These are phyloP conservation scores for Coemansia sp. DNA, from an alignment of 192 early-diverging fungal species.

Conservation along the genomic window DNA sequence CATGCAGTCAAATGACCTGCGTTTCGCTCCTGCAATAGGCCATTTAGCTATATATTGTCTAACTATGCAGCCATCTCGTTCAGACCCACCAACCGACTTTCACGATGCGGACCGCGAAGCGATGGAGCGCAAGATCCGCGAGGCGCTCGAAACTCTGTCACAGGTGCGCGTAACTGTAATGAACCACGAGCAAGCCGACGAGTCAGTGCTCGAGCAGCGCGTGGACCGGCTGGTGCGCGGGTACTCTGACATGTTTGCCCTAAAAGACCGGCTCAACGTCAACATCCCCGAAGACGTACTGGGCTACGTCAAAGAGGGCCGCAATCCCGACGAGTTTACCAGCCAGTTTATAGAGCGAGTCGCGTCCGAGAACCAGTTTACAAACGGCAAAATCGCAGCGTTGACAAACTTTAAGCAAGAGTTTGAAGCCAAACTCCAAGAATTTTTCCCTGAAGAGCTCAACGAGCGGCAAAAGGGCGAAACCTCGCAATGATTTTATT, in stretches of 20 bases:
- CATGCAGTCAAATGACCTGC: neutral
- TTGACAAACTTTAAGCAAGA: slow-evolving; percentile 50
- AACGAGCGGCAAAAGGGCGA: slow-evolving; percentile 13
- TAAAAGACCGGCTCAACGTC: slow-evolving; percentile 36
- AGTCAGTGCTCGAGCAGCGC: slow-evolving; percentile 42
- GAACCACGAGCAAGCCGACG: slow-evolving; percentile 49
- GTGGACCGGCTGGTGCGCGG: slow-evolving; percentile 41
- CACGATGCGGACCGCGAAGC: slow-evolving; percentile 29
- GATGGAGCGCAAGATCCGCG: slow-evolving; percentile 40
- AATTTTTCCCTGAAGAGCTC: slow-evolving; percentile 47
- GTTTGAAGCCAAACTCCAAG: slow-evolving; percentile 40
- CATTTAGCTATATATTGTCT: neutral
- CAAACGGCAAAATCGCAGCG: slow-evolving; percentile 51
- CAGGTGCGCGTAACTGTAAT: slow-evolving; percentile 41
- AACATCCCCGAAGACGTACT: slow-evolving; percentile 45
- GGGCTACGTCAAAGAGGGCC: slow-evolving; percentile 38
- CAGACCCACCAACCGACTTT: slow-evolving; percentile 17
- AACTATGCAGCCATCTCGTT: slow-evolving; percentile 14
- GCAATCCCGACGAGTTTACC: slow-evolving; percentile 55
- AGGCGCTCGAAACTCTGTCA: slow-evolving; percentile 45
- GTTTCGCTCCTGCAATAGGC: neutral
- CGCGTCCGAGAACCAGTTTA: slow-evolving; percentile 54
- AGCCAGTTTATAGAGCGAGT: slow-evolving; percentile 54
- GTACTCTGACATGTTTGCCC: slow-evolving; percentile 36
- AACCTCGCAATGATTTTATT: neutral